phyloP scores from a whole-genome alignment of 2,329 filamentous ascomycete genomes.

The Aspergillus vadensis region DNA sequence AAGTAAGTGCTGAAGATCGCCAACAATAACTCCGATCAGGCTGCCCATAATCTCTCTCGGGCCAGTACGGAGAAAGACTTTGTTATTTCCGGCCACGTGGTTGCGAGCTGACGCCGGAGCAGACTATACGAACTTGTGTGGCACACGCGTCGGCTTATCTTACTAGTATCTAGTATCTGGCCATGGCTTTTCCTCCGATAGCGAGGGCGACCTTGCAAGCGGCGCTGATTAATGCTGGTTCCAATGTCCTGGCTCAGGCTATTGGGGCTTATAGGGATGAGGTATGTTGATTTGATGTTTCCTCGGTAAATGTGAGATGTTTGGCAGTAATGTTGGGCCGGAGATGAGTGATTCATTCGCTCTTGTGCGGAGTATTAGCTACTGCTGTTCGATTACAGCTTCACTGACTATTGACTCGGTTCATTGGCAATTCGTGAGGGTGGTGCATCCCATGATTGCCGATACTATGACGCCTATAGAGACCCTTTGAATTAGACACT shows the following conservation, averaged over 20 bases:
- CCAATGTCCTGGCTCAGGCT: constrained; percentile 59
- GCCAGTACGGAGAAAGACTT: neutral
- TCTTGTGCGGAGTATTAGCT: neutral
- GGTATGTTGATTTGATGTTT: constrained; percentile 30
- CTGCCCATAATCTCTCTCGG: neutral
- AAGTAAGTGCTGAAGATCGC: neutral
- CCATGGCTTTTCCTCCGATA: constrained; percentile 49
- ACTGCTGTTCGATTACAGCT: neutral
- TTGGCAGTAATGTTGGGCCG: neutral
- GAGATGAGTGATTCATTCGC: neutral
- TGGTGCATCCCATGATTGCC: neutral
- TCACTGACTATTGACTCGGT: neutral
- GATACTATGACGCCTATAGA: constrained; percentile 26
- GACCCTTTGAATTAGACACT: constrained; percentile 51
- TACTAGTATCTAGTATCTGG: neutral
- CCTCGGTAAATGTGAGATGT: constrained; percentile 12
- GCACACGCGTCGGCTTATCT: neutral
- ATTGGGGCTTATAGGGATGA: constrained; percentile 53
- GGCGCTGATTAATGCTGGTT: constrained; percentile 53
- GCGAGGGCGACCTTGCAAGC: constrained; percentile 58
- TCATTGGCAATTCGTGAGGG: neutral
- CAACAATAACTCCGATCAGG: neutral
- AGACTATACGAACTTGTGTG: neutral
- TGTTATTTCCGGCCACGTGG: neutral
- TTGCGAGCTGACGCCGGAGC: neutral